Evolutionary conservation across 176 grass and related monocot genomes (phyloP).

Genomic region (Triticum aestivum): IWGSC_CS_RefSeq_v2.1 NC_057812.1:131267590-131268089

Average conservation of each 20-base stretch:
- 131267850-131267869: not conserved
- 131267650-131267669: not conserved
- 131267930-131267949: not conserved
- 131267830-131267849: not conserved
- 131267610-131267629: not conserved
- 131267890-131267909: not conserved
- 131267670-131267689: not conserved
- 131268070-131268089: too few species aligned
- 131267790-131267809: too few species aligned
- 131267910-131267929: not conserved
- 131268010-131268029: not conserved
- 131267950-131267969: not conserved
- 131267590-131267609: not conserved
- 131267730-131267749: not conserved
- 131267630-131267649: not conserved
- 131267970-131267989: not conserved
- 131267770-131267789: not conserved
- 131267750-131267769: not conserved
- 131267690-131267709: not conserved
- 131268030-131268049: not conserved
- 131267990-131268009: not conserved
- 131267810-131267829: not conserved
- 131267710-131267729: not conserved
- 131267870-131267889: not conserved
- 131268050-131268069: not conserved